Percentiles rank a stretch among this genome's conserved stretches.
Evolutionary conservation across 805 yeast genomes (phyloP).

Genomic region (Cyberlindnera bimundalis): DNA sequence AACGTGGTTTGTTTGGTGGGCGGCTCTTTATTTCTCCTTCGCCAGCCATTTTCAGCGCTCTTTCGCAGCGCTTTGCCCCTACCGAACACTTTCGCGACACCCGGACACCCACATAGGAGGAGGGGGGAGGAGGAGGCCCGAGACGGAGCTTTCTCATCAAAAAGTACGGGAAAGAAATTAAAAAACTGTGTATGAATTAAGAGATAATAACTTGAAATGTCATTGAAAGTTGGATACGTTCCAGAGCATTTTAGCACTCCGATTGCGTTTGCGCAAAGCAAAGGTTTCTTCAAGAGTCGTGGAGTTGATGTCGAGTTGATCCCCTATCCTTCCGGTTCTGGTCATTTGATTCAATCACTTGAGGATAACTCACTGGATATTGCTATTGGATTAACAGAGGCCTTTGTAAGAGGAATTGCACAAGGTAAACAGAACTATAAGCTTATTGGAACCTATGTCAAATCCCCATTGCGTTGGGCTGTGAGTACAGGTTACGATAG

Average conservation of each 20-base stretch:
- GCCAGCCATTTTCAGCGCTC: constrained; percentile 5
- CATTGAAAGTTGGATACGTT: constrained; percentile 67
- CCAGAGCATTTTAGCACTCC: constrained; percentile 95
- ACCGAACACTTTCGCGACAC: constrained; percentile 6
- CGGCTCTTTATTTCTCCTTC: neutral
- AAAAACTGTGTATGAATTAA: too few species aligned
- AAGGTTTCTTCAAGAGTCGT: constrained; percentile 49
- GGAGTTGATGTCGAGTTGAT: constrained; percentile 57
- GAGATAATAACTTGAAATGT: too few species aligned
- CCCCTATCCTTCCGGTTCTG: constrained; percentile 84
- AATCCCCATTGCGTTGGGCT: constrained; percentile 88
- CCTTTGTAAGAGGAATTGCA: constrained; percentile 78
- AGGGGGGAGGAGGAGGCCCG: too few species aligned
- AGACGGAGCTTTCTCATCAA: too few species aligned
- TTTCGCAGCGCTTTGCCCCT: neutral
- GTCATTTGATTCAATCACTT: constrained; percentile 75
- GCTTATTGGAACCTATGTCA: constrained; percentile 77
- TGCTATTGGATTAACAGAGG: constrained; percentile 90
- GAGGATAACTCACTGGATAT: constrained; percentile 63
- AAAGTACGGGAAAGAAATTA: too few species aligned
- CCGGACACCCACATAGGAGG: constrained; percentile 10
- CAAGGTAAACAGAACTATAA: constrained; percentile 49
- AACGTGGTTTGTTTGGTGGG: too few species aligned
- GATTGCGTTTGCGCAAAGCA: constrained; percentile 60
- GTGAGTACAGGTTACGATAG: constrained; percentile 72